Evolutionary conservation across 2,329 filamentous ascomycete species (phyloP).

Genomic region (Scedosporium dehoogii): DNA sequence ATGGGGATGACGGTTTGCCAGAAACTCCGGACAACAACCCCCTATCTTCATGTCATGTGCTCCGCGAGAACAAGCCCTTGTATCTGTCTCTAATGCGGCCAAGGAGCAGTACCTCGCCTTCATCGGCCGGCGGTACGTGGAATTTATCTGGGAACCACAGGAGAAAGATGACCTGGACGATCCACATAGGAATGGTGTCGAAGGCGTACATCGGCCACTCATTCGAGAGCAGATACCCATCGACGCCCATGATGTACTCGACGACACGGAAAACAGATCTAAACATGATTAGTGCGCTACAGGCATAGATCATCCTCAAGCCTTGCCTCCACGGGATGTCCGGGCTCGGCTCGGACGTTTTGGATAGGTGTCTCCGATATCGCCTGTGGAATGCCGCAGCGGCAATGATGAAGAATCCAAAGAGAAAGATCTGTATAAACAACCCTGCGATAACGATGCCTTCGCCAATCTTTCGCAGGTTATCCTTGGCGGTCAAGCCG

Average conservation of each 20-base stretch:
- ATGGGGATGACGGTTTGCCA: no score
- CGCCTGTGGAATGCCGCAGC: conserved; percentile 31
- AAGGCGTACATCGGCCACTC: conserved; percentile 27
- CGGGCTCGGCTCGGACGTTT: neutral
- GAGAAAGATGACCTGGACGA: conserved; percentile 3
- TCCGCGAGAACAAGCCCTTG: no score
- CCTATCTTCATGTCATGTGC: no score
- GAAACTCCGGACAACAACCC: no score
- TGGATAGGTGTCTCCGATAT: conserved; percentile 9
- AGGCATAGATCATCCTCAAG: conserved; percentile 16
- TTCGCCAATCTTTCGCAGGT: conserved; percentile 21
- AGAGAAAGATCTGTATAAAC: conserved; percentile 42
- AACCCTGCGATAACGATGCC: conserved; percentile 41
- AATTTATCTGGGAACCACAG: neutral
- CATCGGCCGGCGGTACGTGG: no score
- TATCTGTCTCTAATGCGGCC: no score
- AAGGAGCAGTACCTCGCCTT: no score
- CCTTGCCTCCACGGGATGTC: conserved; percentile 21
- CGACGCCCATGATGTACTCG: conserved; percentile 28
- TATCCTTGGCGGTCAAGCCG: conserved; percentile 17
- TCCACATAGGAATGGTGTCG: conserved; percentile 24
- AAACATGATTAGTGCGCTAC: conserved; percentile 26
- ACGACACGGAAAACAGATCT: conserved; percentile 30
- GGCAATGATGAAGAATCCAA: conserved; percentile 39
- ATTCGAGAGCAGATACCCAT: conserved; percentile 22